Conservation (phyloP, 345 rosid genomes). For the Moricandia moricandioides region DNA sequence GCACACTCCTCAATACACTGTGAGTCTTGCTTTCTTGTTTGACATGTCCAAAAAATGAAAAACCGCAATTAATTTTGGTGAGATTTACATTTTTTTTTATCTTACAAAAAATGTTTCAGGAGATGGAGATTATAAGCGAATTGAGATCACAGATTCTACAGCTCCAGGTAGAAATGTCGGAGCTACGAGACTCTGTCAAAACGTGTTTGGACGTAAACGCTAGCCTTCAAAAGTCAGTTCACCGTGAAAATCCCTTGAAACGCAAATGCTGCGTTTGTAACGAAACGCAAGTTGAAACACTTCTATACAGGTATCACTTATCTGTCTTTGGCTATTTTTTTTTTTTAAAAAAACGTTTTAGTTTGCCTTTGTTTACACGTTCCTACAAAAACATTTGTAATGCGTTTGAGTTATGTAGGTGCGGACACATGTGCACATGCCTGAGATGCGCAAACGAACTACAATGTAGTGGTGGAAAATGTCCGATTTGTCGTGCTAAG, state of each 20-base stretch:
- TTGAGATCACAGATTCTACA: conserved; percentile 69
- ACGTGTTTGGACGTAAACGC: conserved; percentile 62
- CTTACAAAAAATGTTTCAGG: conserved; percentile 44
- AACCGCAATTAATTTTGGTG: neutral
- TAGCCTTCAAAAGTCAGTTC: conserved; percentile 44
- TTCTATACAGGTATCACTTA: conserved; percentile 43
- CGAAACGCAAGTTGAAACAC: conserved; percentile 65
- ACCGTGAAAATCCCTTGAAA: conserved; percentile 41
- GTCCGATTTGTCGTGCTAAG: conserved; percentile 76
- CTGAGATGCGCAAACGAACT: conserved; percentile 68
- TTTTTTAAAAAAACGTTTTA: neutral
- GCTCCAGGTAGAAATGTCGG: conserved; percentile 66
- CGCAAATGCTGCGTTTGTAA: conserved; percentile 75
- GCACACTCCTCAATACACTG: conserved; percentile 7
- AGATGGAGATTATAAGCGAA: conserved; percentile 61
- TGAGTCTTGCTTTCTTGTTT: conserved; percentile 9
- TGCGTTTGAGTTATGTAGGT: conserved; percentile 42
- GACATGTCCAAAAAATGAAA: neutral
- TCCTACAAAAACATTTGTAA: neutral
- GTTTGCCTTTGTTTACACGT: neutral
- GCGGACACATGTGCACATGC: conserved; percentile 94
- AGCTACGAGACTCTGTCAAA: conserved; percentile 59
- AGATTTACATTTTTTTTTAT: neutral
- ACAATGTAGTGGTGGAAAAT: conserved; percentile 60
- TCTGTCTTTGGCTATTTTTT: neutral